phyloP scores from a whole-genome alignment of 345 rosid species.

The Populus davidiana region DNA sequence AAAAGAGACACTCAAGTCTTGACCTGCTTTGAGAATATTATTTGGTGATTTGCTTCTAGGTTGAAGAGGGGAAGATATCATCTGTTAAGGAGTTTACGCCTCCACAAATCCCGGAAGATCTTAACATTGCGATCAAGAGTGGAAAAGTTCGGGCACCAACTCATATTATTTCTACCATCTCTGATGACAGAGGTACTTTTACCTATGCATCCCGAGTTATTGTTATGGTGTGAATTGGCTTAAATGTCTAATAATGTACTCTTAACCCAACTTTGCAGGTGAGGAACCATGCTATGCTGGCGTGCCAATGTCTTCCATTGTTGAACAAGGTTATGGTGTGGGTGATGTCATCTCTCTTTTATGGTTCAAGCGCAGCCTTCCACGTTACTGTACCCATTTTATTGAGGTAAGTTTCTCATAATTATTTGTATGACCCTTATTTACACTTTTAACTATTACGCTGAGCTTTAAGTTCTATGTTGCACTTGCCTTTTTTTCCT shows the following conservation, averaged over 20 bases:
- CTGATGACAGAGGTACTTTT: conserved; percentile 83
- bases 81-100: conserved; percentile 77
- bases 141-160: conserved; percentile 98
- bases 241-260: not conserved
- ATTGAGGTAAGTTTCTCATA: conserved; percentile 58
- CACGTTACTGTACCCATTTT: conserved; percentile 87
- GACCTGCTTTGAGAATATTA: conserved; percentile 1
- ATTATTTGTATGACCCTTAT: not conserved
- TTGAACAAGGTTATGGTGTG: conserved; percentile 86
- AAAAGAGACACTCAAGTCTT: not conserved
- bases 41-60: conserved; percentile 35
- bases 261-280: conserved; percentile 41
- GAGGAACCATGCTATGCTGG: conserved; percentile 99
- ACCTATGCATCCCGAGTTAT: not conserved
- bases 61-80: conserved; percentile 69
- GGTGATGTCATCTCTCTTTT: conserved; percentile 95
- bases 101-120: conserved; percentile 97
- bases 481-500: not conserved
- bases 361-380: conserved; percentile 99
- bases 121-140: conserved; percentile 80
- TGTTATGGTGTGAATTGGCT: not conserved
- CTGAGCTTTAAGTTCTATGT: not conserved
- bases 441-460: not conserved
- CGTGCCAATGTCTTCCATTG: conserved; percentile 94
- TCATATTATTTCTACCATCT: conserved; percentile 91